Base-by-base conservation (phyloP, 257 asterid genomes). In the Nicotiana tabacum region DNA sequence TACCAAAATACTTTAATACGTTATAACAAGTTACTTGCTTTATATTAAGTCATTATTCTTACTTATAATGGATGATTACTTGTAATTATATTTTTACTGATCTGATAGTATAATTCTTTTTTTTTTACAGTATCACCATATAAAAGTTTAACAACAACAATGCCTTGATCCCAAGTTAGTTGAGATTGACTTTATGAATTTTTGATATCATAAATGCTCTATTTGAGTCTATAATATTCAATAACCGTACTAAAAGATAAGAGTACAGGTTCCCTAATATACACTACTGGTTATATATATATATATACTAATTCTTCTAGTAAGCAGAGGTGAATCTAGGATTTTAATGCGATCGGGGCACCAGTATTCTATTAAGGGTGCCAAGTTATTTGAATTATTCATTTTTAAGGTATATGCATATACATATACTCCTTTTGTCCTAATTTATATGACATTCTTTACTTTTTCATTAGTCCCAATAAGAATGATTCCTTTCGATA, bases 101-200 rank as follows among this genome's bases (percentile, higher is more conserved):
- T 69, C 0, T 18, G 2, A 24, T n/a, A 69, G 2, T 68, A 4
- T 37, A n/a, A n/a, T 11, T 69, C 1, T 2, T 37, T 68, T 69
- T 2, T 2, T 37, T 68, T 37, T 8, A 1, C 0, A 0, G 9
- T 29, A 0, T 69, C 18, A 2, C 0, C 7, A 35, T 9, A 68
- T 68, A 18, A 2, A 68, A 37, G 32, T 68, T 68, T 3, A 35
- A 17, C 0, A 0, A 68, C 11, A 37, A 35, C 1, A 35, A 35
- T 18, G 0, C 0, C 0, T 33, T 15, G 3, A 9, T 35, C 0
- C 0, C 3, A 17, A 33, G 0, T 9, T 67, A 67, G 1, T 68
- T 18, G 10, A 43, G 51, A 68, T 68, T 12, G 0, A 2, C 10
- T 17, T 2, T 35, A 35, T 68, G 74, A 66, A 68, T 68, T 9